Percentiles rank a stretch among this genome's conserved stretches.
These are phyloP conservation scores for Trametes cubensis DNA, from an alignment of 768 basidiomycete species.

Conservation along the genomic window DNA sequence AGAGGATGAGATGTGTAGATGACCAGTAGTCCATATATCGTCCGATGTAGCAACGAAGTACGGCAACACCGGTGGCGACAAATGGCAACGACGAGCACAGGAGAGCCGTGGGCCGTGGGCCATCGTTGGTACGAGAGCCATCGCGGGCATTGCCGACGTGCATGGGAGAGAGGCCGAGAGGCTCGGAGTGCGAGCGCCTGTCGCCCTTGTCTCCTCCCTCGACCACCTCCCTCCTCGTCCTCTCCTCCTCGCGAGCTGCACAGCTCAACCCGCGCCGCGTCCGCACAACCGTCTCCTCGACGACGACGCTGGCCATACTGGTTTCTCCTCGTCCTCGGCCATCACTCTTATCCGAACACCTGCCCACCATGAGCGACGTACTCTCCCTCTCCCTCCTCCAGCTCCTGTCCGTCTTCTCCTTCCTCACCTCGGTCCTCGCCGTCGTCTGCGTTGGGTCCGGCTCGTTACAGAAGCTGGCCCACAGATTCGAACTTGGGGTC, in stretches of 20 bases:
- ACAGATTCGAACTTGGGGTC: conserved; percentile 23
- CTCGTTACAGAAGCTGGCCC: conserved; percentile 30
- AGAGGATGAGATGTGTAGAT: too few species aligned
- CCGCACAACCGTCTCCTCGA: background rate
- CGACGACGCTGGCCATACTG: conserved; percentile 14
- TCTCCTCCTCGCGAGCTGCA: conserved; percentile 4
- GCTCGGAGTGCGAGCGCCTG: background rate
- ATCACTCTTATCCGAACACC: background rate
- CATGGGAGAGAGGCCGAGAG: too few species aligned
- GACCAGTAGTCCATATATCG: too few species aligned
- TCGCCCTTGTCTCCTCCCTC: background rate
- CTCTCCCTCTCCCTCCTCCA: conserved; percentile 29
- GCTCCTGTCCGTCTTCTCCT: conserved; percentile 28
- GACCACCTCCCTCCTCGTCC: background rate
- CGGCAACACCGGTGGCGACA: too few species aligned
- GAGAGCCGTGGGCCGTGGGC: background rate
- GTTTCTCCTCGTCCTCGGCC: conserved; percentile 16
- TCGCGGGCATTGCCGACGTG: too few species aligned
- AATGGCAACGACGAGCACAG: background rate
- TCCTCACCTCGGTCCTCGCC: conserved; percentile 27
- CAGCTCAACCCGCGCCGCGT: conserved; percentile 5
- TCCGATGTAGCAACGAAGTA: too few species aligned
- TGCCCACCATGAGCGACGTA: conserved; percentile 25
- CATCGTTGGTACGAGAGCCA: too few species aligned
- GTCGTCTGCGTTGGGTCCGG: conserved; percentile 30